These are phyloP conservation scores for Helotiales sp. DNA, from an alignment of 2,329 filamentous ascomycete genomes.

Conservation along the genomic window DNA sequence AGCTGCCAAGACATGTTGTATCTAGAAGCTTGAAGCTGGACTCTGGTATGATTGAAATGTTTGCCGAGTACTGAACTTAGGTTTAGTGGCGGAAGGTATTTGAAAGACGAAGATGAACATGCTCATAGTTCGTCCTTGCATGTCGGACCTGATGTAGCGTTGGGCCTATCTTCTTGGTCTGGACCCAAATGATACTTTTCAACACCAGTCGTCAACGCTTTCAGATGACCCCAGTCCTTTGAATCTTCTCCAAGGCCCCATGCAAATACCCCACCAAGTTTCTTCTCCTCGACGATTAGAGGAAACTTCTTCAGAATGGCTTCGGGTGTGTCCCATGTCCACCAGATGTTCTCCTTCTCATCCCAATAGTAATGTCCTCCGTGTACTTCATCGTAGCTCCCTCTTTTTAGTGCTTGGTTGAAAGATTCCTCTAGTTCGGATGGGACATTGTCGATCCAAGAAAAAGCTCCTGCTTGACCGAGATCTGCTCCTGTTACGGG, in stretches of 20 bases:
- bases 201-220: slow-evolving; percentile 45
- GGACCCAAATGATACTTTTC: background rate
- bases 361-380: slow-evolving; percentile 77
- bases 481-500: slow-evolving; percentile 60
- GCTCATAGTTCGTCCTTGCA: slow-evolving; percentile 8
- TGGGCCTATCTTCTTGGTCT: background rate
- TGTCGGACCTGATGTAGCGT: background rate
- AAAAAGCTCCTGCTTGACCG: slow-evolving; percentile 62
- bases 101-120: background rate
- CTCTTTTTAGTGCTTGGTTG: slow-evolving; percentile 55
- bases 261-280: slow-evolving; percentile 73
- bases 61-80: background rate
- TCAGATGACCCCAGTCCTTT: slow-evolving; percentile 50
- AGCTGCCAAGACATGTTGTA: slow-evolving; percentile 6
- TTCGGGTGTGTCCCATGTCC: slow-evolving; percentile 72
- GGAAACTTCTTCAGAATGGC: slow-evolving; percentile 67
- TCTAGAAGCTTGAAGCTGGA: background rate
- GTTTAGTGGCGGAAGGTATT: background rate
- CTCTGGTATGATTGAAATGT: background rate
- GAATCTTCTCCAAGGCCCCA: slow-evolving; percentile 76
- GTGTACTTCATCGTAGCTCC: slow-evolving; percentile 58
- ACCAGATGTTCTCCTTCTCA: slow-evolving; percentile 62
- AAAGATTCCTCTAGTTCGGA: slow-evolving; percentile 62
- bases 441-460: slow-evolving; percentile 62
- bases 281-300: slow-evolving; percentile 58